Evolutionary conservation across 1,284 basidiomycete species (phyloP).

Genomic region (Melampsora medusae): DNA sequence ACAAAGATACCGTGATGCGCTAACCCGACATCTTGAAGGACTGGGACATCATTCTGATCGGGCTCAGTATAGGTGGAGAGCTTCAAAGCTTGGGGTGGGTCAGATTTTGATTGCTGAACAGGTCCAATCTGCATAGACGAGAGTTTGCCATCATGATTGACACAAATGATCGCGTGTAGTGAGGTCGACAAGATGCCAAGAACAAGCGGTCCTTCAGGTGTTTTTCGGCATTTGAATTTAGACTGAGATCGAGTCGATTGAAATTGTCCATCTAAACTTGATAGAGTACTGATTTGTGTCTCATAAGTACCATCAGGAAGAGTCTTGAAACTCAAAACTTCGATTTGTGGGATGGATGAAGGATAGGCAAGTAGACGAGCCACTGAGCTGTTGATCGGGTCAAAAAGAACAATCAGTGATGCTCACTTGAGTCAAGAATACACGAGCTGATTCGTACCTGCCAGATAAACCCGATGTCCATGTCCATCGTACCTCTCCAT

Average conservation of each 20-base stretch:
- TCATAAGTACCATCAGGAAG: slow-evolving; percentile 10
- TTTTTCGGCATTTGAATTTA: slow-evolving; percentile 9
- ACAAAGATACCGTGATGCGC: slow-evolving; percentile 21
- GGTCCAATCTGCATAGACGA: slow-evolving; percentile 17
- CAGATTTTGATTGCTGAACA: no score
- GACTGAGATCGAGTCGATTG: slow-evolving; percentile 18
- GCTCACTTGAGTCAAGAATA: background rate
- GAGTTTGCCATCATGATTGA: slow-evolving; percentile 18
- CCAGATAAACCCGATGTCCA: slow-evolving; percentile 13
- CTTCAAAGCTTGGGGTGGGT: slow-evolving; percentile 11
- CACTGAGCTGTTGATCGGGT: background rate
- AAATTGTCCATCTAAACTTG: slow-evolving; percentile 17
- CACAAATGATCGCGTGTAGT: slow-evolving; percentile 20
- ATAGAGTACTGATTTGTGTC: slow-evolving; percentile 33
- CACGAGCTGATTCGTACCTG: background rate
- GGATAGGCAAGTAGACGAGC: background rate
- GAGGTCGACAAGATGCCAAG: background rate
- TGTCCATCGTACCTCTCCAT: slow-evolving; percentile 29
- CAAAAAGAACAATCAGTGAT: background rate
- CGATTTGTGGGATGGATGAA: slow-evolving; percentile 17
- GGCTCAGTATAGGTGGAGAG: slow-evolving; percentile 13
- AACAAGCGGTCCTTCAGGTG: slow-evolving; percentile 20
- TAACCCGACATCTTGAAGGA: slow-evolving; percentile 17
- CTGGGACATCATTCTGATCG: slow-evolving; percentile 5
- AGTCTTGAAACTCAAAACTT: slow-evolving; percentile 15